Conservation (phyloP, 2,329 filamentous ascomycete genomes). For the Paraphoma chrysanthemicola region DNA sequence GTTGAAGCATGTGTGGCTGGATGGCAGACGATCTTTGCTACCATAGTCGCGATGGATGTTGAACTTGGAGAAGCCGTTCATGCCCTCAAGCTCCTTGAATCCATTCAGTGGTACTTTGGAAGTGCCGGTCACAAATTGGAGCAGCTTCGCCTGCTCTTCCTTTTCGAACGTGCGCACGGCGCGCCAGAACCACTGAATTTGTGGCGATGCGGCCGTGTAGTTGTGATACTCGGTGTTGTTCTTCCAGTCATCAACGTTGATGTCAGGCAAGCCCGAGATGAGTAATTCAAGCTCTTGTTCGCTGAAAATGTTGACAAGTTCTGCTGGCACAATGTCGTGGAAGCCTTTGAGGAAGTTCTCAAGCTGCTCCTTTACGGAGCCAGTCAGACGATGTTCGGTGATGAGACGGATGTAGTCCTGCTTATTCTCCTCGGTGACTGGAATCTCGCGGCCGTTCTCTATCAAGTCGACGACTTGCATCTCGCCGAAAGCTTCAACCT, state of each 20-base stretch:
- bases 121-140: constrained; percentile 98
- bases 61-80: constrained; percentile 98
- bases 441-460: constrained; percentile 85
- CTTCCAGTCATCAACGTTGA: constrained; percentile 99
- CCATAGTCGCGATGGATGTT: constrained; percentile 99
- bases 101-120: constrained; percentile 98
- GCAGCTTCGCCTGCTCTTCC: constrained; percentile 94
- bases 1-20: constrained; percentile 98
- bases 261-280: constrained; percentile 95
- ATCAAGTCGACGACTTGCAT: constrained; percentile 86
- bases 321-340: constrained; percentile 96
- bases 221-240: constrained; percentile 99
- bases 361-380: constrained; percentile 92
- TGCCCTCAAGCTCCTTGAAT: constrained; percentile 98
- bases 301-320: constrained; percentile 96
- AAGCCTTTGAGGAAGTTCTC: constrained; percentile 93
- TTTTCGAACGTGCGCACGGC: constrained; percentile 97
- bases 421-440: constrained; percentile 98
- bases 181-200: constrained; percentile 99
- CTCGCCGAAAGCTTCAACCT: constrained; percentile 92
- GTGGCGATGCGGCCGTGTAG: constrained; percentile 90
- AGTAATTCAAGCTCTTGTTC: constrained; percentile 96
- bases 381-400: constrained; percentile 90
- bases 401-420: constrained; percentile 95
- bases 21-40: constrained; percentile 92